These are phyloP conservation scores for Mucor piriformis DNA, from an alignment of 371 early-diverging fungal genomes.

Conservation along the genomic window DNA sequence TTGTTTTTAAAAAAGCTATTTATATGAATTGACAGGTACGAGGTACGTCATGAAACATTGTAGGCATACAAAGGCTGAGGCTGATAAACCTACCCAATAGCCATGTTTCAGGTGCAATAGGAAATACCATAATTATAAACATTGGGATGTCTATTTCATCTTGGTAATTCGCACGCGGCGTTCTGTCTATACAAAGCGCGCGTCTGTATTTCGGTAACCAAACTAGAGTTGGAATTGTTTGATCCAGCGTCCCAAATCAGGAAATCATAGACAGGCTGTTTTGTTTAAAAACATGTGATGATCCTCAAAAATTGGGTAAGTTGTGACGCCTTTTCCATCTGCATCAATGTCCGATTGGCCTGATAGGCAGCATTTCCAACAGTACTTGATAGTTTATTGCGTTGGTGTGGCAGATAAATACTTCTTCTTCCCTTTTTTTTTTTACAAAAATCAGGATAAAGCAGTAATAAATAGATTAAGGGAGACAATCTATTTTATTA, in stretches of 20 bases:
- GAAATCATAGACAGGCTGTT: not conserved
- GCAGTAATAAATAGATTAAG: not conserved
- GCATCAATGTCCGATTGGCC: slow-evolving; percentile 31
- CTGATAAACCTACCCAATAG: too few species aligned
- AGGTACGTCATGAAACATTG: too few species aligned
- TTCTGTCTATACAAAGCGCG: too few species aligned
- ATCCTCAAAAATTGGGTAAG: slow-evolving; percentile 16
- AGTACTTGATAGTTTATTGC: not conserved
- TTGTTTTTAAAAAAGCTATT: too few species aligned
- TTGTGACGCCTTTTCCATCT: slow-evolving; percentile 11
- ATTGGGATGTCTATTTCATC: too few species aligned
- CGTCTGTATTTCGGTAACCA: not conserved
- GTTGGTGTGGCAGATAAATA: not conserved
- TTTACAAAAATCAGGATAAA: not conserved
- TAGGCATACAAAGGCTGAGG: too few species aligned
- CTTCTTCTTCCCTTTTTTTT: not conserved
- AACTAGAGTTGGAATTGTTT: not conserved
- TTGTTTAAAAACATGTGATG: slow-evolving; percentile 2
- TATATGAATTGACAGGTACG: too few species aligned
- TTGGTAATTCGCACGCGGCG: not conserved
- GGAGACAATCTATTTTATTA: not conserved
- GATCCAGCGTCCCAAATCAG: not conserved
- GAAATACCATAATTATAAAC: too few species aligned
- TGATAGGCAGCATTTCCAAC: not conserved
- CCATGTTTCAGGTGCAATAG: too few species aligned